Evolutionary conservation across 768 basidiomycete genomes (phyloP).

Genomic region (Tremella mesenterica): DNA sequence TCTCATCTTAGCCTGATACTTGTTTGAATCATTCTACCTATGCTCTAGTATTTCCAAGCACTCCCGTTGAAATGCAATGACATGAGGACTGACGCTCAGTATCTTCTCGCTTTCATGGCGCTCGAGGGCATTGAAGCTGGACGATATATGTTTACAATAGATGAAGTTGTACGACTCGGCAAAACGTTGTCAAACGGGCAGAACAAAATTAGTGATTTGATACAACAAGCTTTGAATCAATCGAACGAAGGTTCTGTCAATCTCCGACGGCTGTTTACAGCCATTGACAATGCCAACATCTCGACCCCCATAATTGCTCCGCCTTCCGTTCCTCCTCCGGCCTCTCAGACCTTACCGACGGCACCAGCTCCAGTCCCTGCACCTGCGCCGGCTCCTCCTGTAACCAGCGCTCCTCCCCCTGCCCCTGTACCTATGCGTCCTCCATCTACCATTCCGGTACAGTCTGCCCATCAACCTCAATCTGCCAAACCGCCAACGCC

Average conservation of each 20-base stretch:
- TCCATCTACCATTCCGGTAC: too few relatives aligned
- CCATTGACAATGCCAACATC: neutral
- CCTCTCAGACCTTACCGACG: too few relatives aligned
- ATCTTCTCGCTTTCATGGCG: conserved; percentile 9
- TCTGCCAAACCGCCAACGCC: neutral
- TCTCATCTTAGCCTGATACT: too few relatives aligned
- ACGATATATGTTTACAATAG: conserved; percentile 7
- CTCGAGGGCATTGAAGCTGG: neutral
- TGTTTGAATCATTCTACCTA: too few relatives aligned
- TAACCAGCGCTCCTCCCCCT: too few relatives aligned
- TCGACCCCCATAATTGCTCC: neutral
- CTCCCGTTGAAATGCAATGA: too few relatives aligned
- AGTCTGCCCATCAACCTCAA: neutral
- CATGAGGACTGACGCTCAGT: too few relatives aligned
- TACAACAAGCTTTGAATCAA: neutral
- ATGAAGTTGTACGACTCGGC: conserved; percentile 4
- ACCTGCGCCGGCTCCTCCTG: too few relatives aligned
- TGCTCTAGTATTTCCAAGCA: too few relatives aligned
- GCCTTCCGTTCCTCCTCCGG: neutral
- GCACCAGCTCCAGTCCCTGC: too few relatives aligned
- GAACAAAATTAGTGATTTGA: neutral
- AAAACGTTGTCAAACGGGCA: neutral
- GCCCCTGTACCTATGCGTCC: too few relatives aligned
- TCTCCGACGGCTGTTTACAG: neutral
- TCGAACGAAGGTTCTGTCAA: neutral